These are phyloP conservation scores for Protomyces arabidopsidicola DNA, from an alignment of 1,139 yeast species.

Conservation along the genomic window DNA sequence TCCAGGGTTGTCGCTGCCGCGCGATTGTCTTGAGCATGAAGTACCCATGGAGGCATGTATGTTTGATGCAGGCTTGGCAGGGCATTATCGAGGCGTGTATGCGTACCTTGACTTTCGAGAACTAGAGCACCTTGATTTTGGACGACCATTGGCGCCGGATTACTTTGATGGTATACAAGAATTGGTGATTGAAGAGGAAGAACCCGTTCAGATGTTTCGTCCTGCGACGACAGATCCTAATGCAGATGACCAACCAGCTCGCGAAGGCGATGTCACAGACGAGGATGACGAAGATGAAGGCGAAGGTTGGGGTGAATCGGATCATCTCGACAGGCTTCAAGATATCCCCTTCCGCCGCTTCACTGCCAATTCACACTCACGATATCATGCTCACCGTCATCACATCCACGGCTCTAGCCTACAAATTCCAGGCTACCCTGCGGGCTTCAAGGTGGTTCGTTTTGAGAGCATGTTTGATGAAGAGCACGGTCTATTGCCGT, in stretches of 20 bases:
- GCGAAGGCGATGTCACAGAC: neutral
- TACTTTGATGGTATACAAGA: conserved; percentile 17
- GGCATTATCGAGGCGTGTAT: conserved; percentile 13
- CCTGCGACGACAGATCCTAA: neutral
- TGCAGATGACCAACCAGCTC: neutral
- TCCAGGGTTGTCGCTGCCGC: conserved; percentile 7
- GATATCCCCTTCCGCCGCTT: neutral
- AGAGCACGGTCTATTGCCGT: conserved; percentile 14
- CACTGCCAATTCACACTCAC: neutral
- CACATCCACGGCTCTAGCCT: neutral
- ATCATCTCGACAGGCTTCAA: neutral
- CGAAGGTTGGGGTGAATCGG: neutral
- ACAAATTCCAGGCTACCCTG: conserved; percentile 4
- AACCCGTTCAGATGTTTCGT: neutral
- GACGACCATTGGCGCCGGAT: conserved; percentile 20
- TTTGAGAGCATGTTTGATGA: conserved; percentile 16
- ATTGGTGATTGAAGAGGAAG: conserved; percentile 6
- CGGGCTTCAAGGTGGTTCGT: conserved; percentile 15
- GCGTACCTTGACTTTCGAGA: conserved; percentile 18
- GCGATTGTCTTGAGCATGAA: conserved; percentile 6
- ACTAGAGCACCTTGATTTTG: conserved; percentile 1
- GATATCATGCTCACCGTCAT: neutral
- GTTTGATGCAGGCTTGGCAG: conserved; percentile 19
- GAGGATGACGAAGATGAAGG: neutral
- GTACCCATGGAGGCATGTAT: conserved; percentile 11